Percentiles rank a stretch among this genome's conserved stretches.
These are phyloP conservation scores for Colletotrichum chrysophilum DNA, from an alignment of 2,329 filamentous ascomycete species.

Conservation along the genomic window DNA sequence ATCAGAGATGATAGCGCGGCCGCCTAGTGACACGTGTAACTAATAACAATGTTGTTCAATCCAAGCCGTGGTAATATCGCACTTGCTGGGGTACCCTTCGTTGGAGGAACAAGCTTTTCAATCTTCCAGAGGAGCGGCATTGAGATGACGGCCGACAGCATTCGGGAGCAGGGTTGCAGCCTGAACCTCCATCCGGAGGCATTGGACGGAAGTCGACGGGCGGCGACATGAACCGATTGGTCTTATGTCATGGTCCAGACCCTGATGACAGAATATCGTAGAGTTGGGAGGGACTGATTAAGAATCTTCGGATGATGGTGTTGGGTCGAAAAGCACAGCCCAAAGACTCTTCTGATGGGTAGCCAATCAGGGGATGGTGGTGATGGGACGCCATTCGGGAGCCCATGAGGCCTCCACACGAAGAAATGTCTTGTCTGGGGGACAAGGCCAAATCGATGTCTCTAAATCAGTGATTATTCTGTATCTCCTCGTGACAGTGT, in stretches of 20 bases:
- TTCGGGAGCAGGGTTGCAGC: neutral
- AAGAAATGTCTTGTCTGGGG: neutral
- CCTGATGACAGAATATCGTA: neutral
- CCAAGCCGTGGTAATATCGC: neutral
- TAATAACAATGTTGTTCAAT: neutral
- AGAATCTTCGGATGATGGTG: neutral
- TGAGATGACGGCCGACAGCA: neutral
- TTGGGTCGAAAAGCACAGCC: neutral
- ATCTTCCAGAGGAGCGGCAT: neutral
- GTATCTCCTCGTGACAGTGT: neutral
- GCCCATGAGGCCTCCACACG: neutral
- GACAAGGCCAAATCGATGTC: neutral
- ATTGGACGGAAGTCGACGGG: neutral
- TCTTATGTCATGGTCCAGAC: neutral
- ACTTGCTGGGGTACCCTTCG: conserved; percentile 1
- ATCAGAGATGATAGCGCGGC: neutral
- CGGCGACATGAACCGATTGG: neutral
- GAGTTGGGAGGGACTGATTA: neutral
- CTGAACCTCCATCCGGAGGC: neutral
- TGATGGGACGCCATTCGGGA: fast-evolving
- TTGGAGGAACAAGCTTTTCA: neutral
- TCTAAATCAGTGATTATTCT: fast-evolving
- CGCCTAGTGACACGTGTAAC: no score
- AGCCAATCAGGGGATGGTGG: neutral
- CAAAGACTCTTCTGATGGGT: neutral